phyloP scores from a whole-genome alignment of 352 stramenopile species.

The Phytopythium mirpurense region DNA sequence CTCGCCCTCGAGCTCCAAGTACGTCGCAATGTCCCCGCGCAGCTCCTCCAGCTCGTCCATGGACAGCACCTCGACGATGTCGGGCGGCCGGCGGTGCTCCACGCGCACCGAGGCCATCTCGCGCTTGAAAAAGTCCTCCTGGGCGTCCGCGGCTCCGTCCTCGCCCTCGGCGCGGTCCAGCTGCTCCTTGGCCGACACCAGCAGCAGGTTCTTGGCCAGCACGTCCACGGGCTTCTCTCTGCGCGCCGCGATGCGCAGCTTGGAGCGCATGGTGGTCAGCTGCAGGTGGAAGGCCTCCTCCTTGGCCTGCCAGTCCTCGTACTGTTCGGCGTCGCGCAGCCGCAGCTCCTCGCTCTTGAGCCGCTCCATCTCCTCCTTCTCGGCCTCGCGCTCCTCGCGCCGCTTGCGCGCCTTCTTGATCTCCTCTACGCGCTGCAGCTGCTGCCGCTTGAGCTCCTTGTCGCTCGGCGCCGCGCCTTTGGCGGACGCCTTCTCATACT shows the following conservation, averaged over 20 bases:
- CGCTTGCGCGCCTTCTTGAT: conserved; percentile 95
- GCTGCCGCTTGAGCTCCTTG: conserved; percentile 57
- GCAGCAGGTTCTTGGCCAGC: conserved; percentile 98
- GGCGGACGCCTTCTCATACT: conserved; percentile 85
- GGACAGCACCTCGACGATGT: conserved; percentile 73
- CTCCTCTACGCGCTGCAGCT: conserved; percentile 89
- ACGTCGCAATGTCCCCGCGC: conserved; percentile 86
- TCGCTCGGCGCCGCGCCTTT: conserved; percentile 19
- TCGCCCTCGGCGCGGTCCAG: conserved; percentile 76
- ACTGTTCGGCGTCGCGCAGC: conserved; percentile 95
- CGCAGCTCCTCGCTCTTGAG: conserved; percentile 93
- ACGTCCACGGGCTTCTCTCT: conserved; percentile 96
- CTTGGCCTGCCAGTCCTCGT: conserved; percentile 97
- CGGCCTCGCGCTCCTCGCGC: conserved; percentile 80
- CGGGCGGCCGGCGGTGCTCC: conserved; percentile 63
- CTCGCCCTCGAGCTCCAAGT: conserved; percentile 77
- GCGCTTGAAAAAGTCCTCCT: conserved; percentile 25
- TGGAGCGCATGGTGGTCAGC: conserved; percentile 90
- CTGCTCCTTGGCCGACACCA: conserved; percentile 84
- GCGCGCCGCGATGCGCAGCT: conserved; percentile 82
- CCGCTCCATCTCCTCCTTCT: conserved; percentile 95
- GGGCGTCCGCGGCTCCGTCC: no score
- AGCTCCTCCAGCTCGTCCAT: conserved; percentile 80
- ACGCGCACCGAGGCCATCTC: conserved; percentile 62
- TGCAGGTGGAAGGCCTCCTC: conserved; percentile 97